Base-by-base conservation (phyloP, 1,284 basidiomycete genomes). In the Ganoderma meredithae region DNA sequence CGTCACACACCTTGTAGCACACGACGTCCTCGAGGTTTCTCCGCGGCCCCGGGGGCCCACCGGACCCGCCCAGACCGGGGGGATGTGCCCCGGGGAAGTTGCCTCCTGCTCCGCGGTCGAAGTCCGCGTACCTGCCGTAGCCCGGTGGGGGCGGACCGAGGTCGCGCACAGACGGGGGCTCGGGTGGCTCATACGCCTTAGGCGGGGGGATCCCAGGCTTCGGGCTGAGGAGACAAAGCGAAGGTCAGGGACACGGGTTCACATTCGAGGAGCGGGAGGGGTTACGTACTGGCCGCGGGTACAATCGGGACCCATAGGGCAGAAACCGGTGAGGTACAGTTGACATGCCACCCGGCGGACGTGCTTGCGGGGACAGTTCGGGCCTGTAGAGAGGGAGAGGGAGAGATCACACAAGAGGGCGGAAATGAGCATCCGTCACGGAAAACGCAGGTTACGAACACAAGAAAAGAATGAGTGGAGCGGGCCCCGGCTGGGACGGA, bases 221-320 rank as follows among this genome's bases (percentile, higher is more conserved):
- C 1, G 93, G 93, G 77, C 92, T 95, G 72, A 13, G 64, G 60
- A 74, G 66, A 72, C 63, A 76, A 77, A 13, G 73, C 67, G 58
- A 70, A 62, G 15, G 62, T 63, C 69, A 69, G 62, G 36, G 63
- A 63, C 15, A 61, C 44, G 33, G 31, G 15, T 52, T 49, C 27
- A 40, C 39, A 41, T 40, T 40, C 33, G 41, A 31, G 15, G 59
- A 31, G 13, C 1, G 64, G 41, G 65, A 64, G 39, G 62, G 40
- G 53, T 67, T 33, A 88, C 95, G 81, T 78, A 97, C 95, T 99
- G 98, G 79, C 96, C 96, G 64, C 91, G 86, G 39, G 91, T 86
- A 81, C 98, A 99, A 55, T 96, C 92, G 43, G 93, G 88, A 0
- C 98, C 98, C 69, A 94, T 81, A n/a, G 96, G 96, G 81, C 98